Evolutionary conservation across 2,329 filamentous ascomycete genomes (phyloP).

Genomic region (Penicillium sp.): DNA sequence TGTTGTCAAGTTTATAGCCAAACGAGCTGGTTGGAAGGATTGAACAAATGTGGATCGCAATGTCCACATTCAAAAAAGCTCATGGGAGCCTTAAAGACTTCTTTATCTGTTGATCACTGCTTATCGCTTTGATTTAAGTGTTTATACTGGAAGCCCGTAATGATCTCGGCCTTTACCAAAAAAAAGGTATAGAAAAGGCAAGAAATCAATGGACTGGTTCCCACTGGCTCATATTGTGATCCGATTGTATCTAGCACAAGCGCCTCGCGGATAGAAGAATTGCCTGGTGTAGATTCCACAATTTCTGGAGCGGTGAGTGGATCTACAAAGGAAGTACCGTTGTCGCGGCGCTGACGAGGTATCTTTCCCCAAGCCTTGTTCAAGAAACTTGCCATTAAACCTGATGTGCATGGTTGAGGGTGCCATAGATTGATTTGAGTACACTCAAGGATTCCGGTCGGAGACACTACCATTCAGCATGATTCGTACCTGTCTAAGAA

Average conservation of each 20-base stretch:
- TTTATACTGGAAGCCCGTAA: too few relatives aligned
- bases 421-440: neutral
- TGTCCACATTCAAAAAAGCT: too few relatives aligned
- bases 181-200: neutral
- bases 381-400: neutral
- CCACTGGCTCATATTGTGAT: neutral
- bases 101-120: too few relatives aligned
- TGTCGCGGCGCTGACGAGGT: neutral
- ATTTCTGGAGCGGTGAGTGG: neutral
- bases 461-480: neutral
- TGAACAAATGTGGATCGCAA: neutral
- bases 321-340: neutral
- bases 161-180: too few relatives aligned
- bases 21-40: constrained; percentile 17
- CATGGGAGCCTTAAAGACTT: too few relatives aligned
- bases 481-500: too few relatives aligned
- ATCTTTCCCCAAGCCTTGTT: neutral
- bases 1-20: constrained; percentile 52
- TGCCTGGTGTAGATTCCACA: neutral
- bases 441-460: neutral
- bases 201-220: neutral
- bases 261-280: neutral
- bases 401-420: neutral
- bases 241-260: neutral
- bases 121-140: too few relatives aligned